These are phyloP conservation scores for Tephrocybe sp. DNA, from an alignment of 768 basidiomycete genomes.

Conservation along the genomic window DNA sequence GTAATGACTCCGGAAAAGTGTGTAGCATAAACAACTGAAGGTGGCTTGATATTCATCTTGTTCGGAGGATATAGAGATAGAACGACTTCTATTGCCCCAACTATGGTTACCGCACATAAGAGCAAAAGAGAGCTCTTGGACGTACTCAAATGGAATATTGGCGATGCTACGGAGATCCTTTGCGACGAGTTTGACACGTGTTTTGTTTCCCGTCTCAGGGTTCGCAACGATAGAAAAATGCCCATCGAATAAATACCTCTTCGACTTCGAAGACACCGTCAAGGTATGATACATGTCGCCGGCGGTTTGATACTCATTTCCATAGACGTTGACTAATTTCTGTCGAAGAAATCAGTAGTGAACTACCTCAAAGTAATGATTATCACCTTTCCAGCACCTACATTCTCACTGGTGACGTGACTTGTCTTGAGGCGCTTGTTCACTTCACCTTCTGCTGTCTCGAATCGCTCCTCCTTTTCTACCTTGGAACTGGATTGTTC, in stretches of 20 bases:
- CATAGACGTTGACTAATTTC: neutral
- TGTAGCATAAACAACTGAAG: neutral
- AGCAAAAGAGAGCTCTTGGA: neutral
- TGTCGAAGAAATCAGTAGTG: neutral
- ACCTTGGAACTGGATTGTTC: no score
- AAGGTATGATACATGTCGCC: conserved; percentile 24
- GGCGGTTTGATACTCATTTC: conserved; percentile 27
- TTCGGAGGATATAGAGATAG: neutral
- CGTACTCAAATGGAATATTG: conserved; percentile 26
- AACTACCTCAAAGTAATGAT: neutral
- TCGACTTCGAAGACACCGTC: conserved; percentile 6
- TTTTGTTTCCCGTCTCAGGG: conserved; percentile 18
- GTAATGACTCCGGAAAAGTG: neutral
- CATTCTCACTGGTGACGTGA: neutral
- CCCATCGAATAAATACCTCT: conserved; percentile 19
- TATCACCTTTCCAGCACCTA: neutral
- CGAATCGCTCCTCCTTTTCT: no score
- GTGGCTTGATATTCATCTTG: neutral
- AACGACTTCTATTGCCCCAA: neutral
- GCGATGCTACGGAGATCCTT: conserved; percentile 28
- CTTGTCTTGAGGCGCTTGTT: conserved; percentile 1
- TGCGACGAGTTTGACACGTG: conserved; percentile 22
- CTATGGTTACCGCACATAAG: neutral
- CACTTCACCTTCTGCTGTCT: neutral
- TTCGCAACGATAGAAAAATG: conserved; percentile 28